Evolutionary conservation across 2,329 filamentous ascomycete species (phyloP), one percentile per base, ranked within the genome.

Genomic region (Clarireedia monteithiana): DNA sequence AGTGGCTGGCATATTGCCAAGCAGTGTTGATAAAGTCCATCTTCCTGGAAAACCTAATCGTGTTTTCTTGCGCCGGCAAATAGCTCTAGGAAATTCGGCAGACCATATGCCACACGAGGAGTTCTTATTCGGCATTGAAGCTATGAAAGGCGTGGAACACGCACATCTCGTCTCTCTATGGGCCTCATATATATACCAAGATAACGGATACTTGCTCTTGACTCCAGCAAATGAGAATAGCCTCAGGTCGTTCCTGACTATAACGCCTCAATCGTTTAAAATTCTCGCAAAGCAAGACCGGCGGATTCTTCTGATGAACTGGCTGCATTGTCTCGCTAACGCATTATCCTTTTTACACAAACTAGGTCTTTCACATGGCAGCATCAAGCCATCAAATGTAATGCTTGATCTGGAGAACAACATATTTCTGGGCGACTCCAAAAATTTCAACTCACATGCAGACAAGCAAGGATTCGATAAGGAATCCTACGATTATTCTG

Each of bases 251-350:
- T 85, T 89, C 68, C 76, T 90, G 58, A 76, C 82, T 15, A 81
- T 80, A 51, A 80, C 80, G 5, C 83, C 86, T 2, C 72, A 77
- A 23, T 78, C 80, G 23, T 78, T 86, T 67, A 84, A 86, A 63
- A 79, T 77, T 52, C 68, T 89, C 10, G 64, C 79, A 3, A 86
- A 88, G 66, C 73, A 75, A 50, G 77, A 80, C 42, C 76, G 85
- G 26, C 77, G 83, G 36, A 72, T 75, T 47, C 72, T 86, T 15
- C 68, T 89, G 5, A 74, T 89, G 66, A 84, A 88, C 67, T 91
- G 87, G 87, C 80, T 90, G 64, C 82, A 87, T 64, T 91, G 87
- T 67, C 75, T 91, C 4, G 76, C 42, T 4, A 84, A 89, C 67
- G 83, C 85, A 1, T 66, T 90, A 15, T 81, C 83, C 53, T 86